Percentiles rank a stretch among this genome's conserved stretches.
phyloP scores from a whole-genome alignment of 805 yeast species.

The Brettanomyces nanus region DNA sequence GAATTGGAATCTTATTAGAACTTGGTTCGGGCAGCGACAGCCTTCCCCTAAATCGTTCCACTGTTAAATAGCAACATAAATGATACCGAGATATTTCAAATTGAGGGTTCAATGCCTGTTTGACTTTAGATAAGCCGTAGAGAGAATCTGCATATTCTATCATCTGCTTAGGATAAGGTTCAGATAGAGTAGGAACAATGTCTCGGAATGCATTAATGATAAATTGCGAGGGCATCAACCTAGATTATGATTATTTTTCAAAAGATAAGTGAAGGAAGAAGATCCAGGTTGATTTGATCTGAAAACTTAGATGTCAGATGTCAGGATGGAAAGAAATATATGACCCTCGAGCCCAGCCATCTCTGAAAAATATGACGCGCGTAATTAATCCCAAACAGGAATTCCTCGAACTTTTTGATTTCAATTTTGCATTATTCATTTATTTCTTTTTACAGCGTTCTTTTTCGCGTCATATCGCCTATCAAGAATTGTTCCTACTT shows the following conservation, averaged over 20 bases:
- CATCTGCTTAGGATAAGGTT: conserved; percentile 35
- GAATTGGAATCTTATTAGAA: conserved; percentile 49
- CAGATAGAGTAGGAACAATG: conserved; percentile 40
- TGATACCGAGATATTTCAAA: conserved; percentile 63
- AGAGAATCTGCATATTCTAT: conserved; percentile 34
- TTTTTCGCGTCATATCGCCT: too few species aligned
- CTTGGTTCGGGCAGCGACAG: conserved; percentile 42
- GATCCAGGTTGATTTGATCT: too few species aligned
- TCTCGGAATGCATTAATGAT: conserved; percentile 35
- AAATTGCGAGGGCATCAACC: conserved; percentile 23
- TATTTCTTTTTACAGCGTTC: too few species aligned
- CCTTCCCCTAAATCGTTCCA: conserved; percentile 36
- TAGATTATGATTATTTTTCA: not conserved
- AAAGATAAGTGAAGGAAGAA: not conserved
- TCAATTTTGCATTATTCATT: too few species aligned
- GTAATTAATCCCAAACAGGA: conserved; percentile 4
- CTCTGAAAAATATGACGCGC: too few species aligned
- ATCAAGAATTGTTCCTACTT: too few species aligned
- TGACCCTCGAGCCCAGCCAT: too few species aligned
- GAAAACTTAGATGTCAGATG: not conserved
- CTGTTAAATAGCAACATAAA: conserved; percentile 56
- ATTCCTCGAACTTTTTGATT: too few species aligned
- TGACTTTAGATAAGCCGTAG: conserved; percentile 46
- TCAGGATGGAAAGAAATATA: not conserved
- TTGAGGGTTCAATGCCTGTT: conserved; percentile 35